Evolutionary conservation across 148 eudicot species (phyloP).

Genomic region (Rhododendron ovatum): DNA sequence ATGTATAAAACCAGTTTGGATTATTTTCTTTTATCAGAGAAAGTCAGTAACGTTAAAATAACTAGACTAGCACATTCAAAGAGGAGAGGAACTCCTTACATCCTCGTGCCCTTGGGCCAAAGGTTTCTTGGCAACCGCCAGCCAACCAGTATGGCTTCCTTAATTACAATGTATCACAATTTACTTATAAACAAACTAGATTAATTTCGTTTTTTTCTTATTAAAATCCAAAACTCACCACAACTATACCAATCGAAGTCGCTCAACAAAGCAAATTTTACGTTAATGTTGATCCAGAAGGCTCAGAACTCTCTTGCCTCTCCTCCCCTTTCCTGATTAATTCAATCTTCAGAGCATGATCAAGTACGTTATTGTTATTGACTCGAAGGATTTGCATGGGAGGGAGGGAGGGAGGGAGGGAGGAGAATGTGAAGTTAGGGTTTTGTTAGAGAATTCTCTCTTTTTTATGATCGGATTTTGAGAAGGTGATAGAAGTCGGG

Average conservation of each 20-base stretch:
- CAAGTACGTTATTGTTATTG: not conserved
- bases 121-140: not conserved
- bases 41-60: not conserved
- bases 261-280: not conserved
- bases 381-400: not conserved
- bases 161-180: not conserved
- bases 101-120: not conserved
- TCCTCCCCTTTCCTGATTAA: not conserved
- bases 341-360: not conserved
- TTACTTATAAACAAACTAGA: not conserved
- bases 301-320: not conserved
- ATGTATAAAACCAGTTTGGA: not conserved
- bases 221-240: not conserved
- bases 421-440: slow-evolving; percentile 1
- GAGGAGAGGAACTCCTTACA: not conserved
- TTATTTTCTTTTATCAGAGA: not conserved
- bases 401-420: not conserved
- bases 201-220: not conserved
- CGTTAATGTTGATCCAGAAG: not conserved
- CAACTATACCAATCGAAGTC: not conserved
- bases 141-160: not conserved
- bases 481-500: not conserved
- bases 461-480: not conserved
- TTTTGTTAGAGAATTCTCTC: not conserved
- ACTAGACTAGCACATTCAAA: not conserved